Conservation (phyloP, 805 yeast species). For the Sporopachydermia lactativora region DNA sequence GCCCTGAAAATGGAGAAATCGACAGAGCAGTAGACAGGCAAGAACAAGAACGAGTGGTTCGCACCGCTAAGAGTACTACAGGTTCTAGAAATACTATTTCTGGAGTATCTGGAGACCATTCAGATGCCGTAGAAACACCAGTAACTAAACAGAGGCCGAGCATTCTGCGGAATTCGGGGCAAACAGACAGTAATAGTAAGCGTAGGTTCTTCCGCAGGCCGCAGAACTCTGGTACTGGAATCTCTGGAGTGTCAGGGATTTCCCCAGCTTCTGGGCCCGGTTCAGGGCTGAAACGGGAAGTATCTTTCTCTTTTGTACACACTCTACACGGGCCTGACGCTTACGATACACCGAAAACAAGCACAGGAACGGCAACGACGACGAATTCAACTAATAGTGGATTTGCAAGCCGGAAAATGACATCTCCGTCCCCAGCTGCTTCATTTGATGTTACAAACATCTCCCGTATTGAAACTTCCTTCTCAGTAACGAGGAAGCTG, state of each 20-base stretch:
- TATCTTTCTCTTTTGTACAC: neutral
- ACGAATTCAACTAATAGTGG: neutral
- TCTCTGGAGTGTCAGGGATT: no score
- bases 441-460: conserved; percentile 23
- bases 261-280: no score
- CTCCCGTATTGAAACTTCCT: conserved; percentile 27
- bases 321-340: neutral
- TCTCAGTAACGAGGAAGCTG: conserved; percentile 26
- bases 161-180: neutral
- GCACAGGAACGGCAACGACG: neutral
- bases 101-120: neutral
- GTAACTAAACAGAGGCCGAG: neutral
- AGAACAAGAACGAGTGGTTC: no score
- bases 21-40: no score
- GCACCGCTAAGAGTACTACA: no score
- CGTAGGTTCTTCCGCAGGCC: neutral
- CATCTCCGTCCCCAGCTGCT: neutral
- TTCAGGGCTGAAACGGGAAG: no score
- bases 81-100: no score
- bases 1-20: neutral
- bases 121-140: neutral
- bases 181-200: no score
- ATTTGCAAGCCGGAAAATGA: neutral
- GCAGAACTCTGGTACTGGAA: neutral
- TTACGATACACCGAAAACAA: neutral